Base-by-base conservation (phyloP, 805 yeast species). In the Barnettozyma pratensis region DNA sequence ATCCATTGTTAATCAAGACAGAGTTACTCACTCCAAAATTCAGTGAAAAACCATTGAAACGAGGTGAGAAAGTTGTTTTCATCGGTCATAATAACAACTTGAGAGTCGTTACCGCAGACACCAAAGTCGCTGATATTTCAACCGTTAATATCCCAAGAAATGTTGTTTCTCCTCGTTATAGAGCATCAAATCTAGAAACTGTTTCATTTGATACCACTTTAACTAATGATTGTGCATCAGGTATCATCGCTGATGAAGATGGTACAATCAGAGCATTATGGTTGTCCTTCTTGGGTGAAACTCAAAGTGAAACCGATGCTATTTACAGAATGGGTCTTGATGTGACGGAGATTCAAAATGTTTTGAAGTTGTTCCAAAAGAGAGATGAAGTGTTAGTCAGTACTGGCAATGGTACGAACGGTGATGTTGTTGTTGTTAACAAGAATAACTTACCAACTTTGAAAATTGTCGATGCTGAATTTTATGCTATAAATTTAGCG, bases 211-310 rank as follows among this genome's bases (percentile, higher is more conserved):
- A 91, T 59, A 83, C 87, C 37, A 80, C 79, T 48, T 66, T 84
- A 44, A 79, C 87, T 42, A 79, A 79, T 40, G 88, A 85, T 53
- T 87, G 96, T 66, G 79, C 77, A 29, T 77, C 94, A 4, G 97
- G 97, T 56, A 76, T 89, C 4, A 66, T 91, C 39, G 83, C 86
- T 5, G 90, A 87, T 62, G 66, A 74, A 39, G 86, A 85, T 59
- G 97, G 97, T 10, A 77, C 83, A 0, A 77, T 91, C 10, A 77
- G 92, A 52, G 96, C 94, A 0, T 69, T 91, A 48, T 91, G 97
- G 97, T 65, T 90, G 53, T 77, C 92, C 1, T 89, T 79, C 63
- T 72, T 89, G 45, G 96, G 96, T 14, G 96, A 87, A 55, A 76
- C 81, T 43, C 73, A 70, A 39, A 75, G 76, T 40, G 80, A 80